Evolutionary conservation across 495 filamentous ascomycete genomes (phyloP), one percentile per base, ranked within the genome.

Genomic region (Lasiosphaeria miniovina): DNA sequence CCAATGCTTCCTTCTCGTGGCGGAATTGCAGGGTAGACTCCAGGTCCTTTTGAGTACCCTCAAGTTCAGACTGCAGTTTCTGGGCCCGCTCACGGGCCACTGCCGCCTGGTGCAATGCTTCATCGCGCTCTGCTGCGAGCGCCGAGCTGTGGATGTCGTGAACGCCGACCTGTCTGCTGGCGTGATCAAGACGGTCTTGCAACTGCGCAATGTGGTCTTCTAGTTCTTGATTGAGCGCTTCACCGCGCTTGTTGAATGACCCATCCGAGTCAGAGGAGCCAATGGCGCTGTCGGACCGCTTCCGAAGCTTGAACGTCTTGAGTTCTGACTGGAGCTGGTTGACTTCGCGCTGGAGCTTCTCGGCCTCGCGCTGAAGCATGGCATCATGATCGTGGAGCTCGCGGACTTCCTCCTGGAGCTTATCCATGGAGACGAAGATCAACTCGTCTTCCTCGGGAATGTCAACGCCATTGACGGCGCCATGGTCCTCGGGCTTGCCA

Each of bases 351-450:
- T 80, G 76, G 9, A 81, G 70, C 50, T 74, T 76, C 59, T 77
- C 76, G 0, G 77, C 76, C 58, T 81, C 77, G 49, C 73, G 72
- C 52, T 79, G 74, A 8, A 81, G 68, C 57, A 78, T 66, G 17
- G 78, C 77, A 52, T 80, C 75, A 59, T 81, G 78, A 48, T 81
- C 77, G 54, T 79, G 76, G 50, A 80, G 66, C 54, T 76, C 72
- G 52, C 74, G 66, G 54, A 81, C 74, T 58, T 81, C 78, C 36
- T 79, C 75, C 54, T 75, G 77, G 76, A 81, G 79, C 77, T 79
- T 81, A 78, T 81, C 78, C 68, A 80, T 65, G 10, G 77, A 79
- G 33, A 79, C 77, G 54, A 81, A 80, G 36, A 81, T 79, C 51
- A 77, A 68, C 66, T 75, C 73, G 58, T 81, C 78, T 54, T 80